Evolutionary conservation across 2,329 filamentous ascomycete genomes (phyloP).

Genomic region (Scortechinia acanthostroma): DNA sequence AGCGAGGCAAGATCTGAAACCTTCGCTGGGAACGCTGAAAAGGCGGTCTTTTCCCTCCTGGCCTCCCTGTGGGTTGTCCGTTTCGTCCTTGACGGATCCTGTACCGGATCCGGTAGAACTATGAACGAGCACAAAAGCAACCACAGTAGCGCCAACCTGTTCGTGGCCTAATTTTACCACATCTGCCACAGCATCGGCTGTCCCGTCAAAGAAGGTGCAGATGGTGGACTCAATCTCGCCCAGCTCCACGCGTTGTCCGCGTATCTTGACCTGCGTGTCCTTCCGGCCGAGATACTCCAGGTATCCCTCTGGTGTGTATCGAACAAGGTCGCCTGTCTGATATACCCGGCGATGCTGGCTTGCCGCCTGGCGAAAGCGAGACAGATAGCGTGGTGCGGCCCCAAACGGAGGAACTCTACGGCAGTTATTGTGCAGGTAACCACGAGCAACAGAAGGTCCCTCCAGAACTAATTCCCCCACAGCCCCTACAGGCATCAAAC

Average conservation of each 20-base stretch:
- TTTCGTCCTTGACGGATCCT: constrained; percentile 3
- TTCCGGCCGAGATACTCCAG: constrained; percentile 14
- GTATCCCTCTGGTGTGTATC: constrained; percentile 16
- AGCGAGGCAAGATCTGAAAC: too few relatives aligned
- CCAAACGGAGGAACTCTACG: not conserved
- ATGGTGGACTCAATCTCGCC: constrained; percentile 8
- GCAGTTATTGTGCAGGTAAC: not conserved
- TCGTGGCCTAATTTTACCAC: not conserved
- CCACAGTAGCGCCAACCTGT: not conserved
- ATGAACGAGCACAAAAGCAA: too few relatives aligned
- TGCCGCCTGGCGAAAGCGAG: constrained; percentile 7
- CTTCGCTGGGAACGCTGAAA: too few relatives aligned
- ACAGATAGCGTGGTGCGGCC: not conserved
- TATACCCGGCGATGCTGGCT: constrained; percentile 18
- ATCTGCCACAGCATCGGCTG: not conserved
- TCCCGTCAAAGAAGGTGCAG: constrained; percentile 4
- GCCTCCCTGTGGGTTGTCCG: too few relatives aligned
- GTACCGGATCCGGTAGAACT: not conserved
- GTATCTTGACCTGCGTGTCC: not conserved
- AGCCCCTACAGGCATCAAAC: not conserved
- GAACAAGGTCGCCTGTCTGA: constrained; percentile 1
- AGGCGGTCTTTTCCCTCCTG: constrained; percentile 11
- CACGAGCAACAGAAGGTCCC: not conserved
- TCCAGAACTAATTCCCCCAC: not conserved
- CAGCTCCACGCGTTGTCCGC: not conserved